Evolutionary conservation across 1,284 basidiomycete genomes (phyloP), one percentile per base, ranked within the genome.

Genomic region (Vanrija pseudolonga): DNA sequence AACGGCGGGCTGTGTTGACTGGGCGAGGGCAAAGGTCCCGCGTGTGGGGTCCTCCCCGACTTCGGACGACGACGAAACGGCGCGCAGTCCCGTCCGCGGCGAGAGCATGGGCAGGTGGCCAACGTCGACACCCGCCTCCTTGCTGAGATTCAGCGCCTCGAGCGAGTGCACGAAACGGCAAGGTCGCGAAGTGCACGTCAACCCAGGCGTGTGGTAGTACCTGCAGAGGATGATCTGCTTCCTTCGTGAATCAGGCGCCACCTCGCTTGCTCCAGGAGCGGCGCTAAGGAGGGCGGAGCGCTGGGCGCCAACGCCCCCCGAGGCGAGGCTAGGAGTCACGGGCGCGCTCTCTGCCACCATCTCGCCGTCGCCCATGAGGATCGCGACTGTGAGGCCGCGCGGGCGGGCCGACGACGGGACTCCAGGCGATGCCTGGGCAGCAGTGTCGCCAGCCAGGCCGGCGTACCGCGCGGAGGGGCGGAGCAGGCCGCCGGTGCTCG

Each of bases 91-190:
- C 32, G 32, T 32, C 32, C 32, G 5, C 6, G 32, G 32, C 7
- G 32, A 3, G 43, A 45, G 40, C 51, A 48, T 32, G 32, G 50
- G 36, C 18, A 40, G 19, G 1, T 37, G 6, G 47, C 32, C 19
- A 17, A 20, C n/a, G n/a, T 24, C 26, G 9, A n/a, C n/a, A 1
- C 15, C 24, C 20, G 43, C 43, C 20, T 32, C 32, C 32, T 32
- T 32, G 32, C 32, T 32, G 40, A 42, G 40, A 23, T 32, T 32
- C 9, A 32, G 32, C 14, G 32, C 32, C 2, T 65, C 62, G 40
- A 75, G 63, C 36, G 66, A 62, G 55, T 77, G 75, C 11, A 75
- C 71, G 56, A 77, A 76, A 43, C 74, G 68, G 57, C 74, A 78
- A n/a, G 76, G 76, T 38, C 71, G 67, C 19, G 73, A 75, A 19